These are phyloP conservation scores for Linum usitatissimum DNA, from an alignment of 345 rosid species.

Conservation along the genomic window DNA sequence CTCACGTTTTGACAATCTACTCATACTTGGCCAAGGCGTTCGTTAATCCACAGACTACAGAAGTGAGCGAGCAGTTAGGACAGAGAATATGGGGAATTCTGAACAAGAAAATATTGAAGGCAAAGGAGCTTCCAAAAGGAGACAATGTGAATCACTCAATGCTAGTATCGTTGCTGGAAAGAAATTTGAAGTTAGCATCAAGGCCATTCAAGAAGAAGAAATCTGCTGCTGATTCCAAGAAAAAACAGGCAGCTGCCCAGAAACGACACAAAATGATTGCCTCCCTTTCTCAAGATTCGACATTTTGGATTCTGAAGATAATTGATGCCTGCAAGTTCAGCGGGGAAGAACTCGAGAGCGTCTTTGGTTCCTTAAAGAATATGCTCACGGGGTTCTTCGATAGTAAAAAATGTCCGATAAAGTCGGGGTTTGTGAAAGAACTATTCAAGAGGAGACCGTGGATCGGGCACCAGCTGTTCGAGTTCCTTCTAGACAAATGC, in stretches of 20 bases:
- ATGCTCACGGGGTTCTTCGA: constrained; percentile 50
- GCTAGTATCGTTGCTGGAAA: constrained; percentile 61
- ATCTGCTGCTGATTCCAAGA: constrained; percentile 47
- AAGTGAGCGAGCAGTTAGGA: constrained; percentile 77
- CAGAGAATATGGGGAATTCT: constrained; percentile 89
- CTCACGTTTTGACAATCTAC: constrained; percentile 79
- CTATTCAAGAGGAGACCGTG: constrained; percentile 63
- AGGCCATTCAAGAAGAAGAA: constrained; percentile 84
- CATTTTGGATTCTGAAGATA: constrained; percentile 70
- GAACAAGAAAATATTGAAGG: constrained; percentile 79
- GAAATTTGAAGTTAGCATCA: constrained; percentile 69
- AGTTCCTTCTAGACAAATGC: constrained; percentile 55
- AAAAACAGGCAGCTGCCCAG: constrained; percentile 57
- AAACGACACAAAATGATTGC: constrained; percentile 63
- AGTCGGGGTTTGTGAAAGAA: constrained; percentile 67
- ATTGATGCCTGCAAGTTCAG: constrained; percentile 50
- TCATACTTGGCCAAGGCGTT: constrained; percentile 66
- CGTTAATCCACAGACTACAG: constrained; percentile 60
- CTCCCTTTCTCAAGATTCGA: constrained; percentile 65
- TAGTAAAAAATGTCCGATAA: constrained; percentile 63
- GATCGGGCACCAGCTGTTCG: constrained; percentile 51
- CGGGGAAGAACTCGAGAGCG: constrained; percentile 44
- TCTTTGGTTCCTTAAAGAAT: constrained; percentile 38
- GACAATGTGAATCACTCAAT: constrained; percentile 39
- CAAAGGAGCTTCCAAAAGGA: constrained; percentile 58